Percentiles rank a stretch among this genome's conserved stretches.
Evolutionary conservation across 2,329 filamentous ascomycete species (phyloP).

Genomic region (Simplicillium sp.): DNA sequence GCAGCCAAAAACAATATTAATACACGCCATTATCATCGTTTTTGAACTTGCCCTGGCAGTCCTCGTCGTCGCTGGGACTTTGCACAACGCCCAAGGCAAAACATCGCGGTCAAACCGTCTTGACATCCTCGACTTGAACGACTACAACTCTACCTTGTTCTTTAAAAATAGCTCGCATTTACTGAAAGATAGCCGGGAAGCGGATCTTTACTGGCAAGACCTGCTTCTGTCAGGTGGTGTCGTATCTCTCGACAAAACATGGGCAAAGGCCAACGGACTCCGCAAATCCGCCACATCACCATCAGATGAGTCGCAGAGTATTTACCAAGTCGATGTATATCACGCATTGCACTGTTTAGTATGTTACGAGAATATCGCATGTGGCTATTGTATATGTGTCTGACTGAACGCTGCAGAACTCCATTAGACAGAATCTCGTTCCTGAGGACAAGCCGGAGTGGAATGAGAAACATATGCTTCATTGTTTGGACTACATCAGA

Average conservation of each 20-base stretch:
- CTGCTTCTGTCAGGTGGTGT: slow-evolving; percentile 7
- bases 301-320: slow-evolving; percentile 7
- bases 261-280: slow-evolving; percentile 6
- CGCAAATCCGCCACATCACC: slow-evolving; percentile 7
- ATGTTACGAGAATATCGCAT: slow-evolving; percentile 1
- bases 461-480: slow-evolving; percentile 9
- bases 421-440: slow-evolving; percentile 9
- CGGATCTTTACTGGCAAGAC: slow-evolving; percentile 4
- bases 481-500: slow-evolving; percentile 9
- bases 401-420: slow-evolving; percentile 3
- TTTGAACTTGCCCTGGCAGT: slow-evolving; percentile 1
- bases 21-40: neutral
- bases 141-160: neutral
- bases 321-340: slow-evolving; percentile 9
- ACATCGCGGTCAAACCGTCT: neutral
- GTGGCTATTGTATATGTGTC: no score
- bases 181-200: neutral
- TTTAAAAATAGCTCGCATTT: no score
- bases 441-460: slow-evolving; percentile 3
- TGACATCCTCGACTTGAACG: slow-evolving; percentile 1
- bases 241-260: slow-evolving; percentile 7
- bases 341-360: slow-evolving; percentile 9
- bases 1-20: no score
- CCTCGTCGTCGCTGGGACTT: neutral
- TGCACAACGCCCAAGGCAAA: no score